phyloP scores from a whole-genome alignment of 192 early-diverging fungal genomes.

The Backusella tarrabulga region DNA sequence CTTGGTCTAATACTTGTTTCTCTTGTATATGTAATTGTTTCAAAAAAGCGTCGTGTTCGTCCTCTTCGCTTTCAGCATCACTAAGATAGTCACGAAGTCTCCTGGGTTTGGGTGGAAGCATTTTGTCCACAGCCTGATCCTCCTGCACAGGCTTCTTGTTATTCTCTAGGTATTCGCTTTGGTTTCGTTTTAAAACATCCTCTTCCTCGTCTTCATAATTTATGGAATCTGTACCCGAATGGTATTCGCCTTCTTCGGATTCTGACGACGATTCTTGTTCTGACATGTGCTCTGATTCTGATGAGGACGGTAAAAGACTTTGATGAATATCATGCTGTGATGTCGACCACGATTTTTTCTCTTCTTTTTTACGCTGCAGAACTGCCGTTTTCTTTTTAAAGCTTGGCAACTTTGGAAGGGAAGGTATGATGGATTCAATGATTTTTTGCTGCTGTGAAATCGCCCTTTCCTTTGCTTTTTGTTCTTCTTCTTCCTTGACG shows the following conservation, averaged over 20 bases:
- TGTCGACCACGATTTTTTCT: neutral
- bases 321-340: neutral
- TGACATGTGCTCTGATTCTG: neutral
- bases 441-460: conserved; percentile 3
- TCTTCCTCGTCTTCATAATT: neutral
- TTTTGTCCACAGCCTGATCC: conserved; percentile 1
- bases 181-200: neutral
- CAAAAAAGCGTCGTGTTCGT: conserved; percentile 46
- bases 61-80: conserved; percentile 40
- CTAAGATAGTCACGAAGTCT: conserved; percentile 51
- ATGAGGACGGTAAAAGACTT: neutral
- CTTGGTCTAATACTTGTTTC: neutral
- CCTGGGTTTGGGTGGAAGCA: conserved; percentile 16
- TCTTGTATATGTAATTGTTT: conserved; percentile 45
- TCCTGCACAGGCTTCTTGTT: neutral
- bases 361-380: neutral
- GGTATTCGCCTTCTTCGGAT: conserved; percentile 29
- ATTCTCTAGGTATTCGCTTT: neutral
- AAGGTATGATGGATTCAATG: conserved; percentile 2
- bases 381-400: neutral
- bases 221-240: conserved; percentile 30
- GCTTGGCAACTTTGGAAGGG: neutral
- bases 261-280: conserved; percentile 15
- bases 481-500: neutral
- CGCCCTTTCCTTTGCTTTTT: neutral